A percentile compares a stretch with the other conserved stretches of the same genome.
Evolutionary conservation across 495 filamentous ascomycete species (phyloP).

Genomic region (Halenospora varia): DNA sequence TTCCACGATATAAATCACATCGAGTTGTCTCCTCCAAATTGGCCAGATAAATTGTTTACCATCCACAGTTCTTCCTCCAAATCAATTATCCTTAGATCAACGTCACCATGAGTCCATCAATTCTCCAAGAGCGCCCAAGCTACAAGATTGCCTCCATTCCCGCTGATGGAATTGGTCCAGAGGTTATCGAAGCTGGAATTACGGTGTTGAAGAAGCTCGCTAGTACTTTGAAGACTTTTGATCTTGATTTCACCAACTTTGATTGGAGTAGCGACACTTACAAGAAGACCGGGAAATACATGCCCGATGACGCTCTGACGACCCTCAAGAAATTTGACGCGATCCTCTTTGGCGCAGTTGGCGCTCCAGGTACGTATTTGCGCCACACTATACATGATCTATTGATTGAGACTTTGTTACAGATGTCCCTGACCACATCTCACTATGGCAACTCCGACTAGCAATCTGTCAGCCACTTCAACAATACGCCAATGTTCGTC

Average conservation of each 20-base stretch:
- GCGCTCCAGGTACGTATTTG: conserved; percentile 41
- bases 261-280: conserved; percentile 51
- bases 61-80: too few species aligned
- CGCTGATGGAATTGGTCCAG: conserved; percentile 52
- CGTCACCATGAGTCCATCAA: too few species aligned
- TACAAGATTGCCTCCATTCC: conserved; percentile 50
- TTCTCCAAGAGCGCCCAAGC: too few species aligned
- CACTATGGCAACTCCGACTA: conserved; percentile 44
- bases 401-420: neutral
- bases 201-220: conserved; percentile 41
- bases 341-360: conserved; percentile 54
- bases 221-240: conserved; percentile 40
- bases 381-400: neutral
- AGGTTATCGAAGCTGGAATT: conserved; percentile 47
- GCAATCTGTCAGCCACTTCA: conserved; percentile 28
- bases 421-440: conserved; percentile 56
- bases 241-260: conserved; percentile 44
- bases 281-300: conserved; percentile 47
- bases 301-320: conserved; percentile 50
- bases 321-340: conserved; percentile 49
- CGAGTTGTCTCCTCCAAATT: too few species aligned
- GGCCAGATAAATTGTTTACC: too few species aligned
- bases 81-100: too few species aligned
- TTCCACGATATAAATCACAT: too few species aligned
- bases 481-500: conserved; percentile 54